A percentile compares a stretch with the other conserved stretches of the same genome.
Evolutionary conservation across 2,329 filamentous ascomycete species (phyloP).

Genomic region (Biscogniauxia sp.): DNA sequence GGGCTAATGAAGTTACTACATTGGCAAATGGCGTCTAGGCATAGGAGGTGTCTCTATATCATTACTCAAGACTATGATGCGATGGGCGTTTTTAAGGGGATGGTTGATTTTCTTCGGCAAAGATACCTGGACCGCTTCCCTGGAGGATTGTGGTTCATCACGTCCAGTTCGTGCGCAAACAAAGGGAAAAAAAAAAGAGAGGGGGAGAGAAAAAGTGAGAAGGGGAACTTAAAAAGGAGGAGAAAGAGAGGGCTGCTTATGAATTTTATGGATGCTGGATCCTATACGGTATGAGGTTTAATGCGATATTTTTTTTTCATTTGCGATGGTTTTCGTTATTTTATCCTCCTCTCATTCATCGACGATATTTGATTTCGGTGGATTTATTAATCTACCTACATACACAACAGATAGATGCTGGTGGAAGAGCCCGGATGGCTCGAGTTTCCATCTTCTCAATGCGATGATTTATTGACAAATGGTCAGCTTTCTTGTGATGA

Average conservation of each 20-base stretch:
- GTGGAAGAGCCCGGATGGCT: constrained; percentile 11
- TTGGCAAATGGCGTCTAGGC: not conserved
- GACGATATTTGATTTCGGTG: not conserved
- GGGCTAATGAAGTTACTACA: not conserved
- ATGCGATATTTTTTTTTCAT: not conserved
- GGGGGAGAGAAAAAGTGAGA: not conserved
- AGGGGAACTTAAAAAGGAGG: not conserved
- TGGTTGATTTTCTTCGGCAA: not conserved
- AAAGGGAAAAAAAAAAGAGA: not conserved
- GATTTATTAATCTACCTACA: not conserved
- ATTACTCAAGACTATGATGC: not conserved
- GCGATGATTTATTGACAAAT: constrained; percentile 7
- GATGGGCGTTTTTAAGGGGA: constrained; percentile 6
- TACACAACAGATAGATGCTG: not conserved
- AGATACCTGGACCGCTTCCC: constrained; percentile 8
- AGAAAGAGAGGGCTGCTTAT: not conserved
- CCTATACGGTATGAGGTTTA: not conserved
- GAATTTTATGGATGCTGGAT: not conserved
- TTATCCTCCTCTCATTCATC: not conserved
- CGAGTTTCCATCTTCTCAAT: constrained; percentile 5
- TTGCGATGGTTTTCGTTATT: constrained; percentile 4
- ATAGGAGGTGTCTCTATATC: not conserved
- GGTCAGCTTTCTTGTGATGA: not conserved
- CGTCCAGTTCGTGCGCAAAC: not conserved
- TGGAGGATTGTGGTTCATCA: constrained; percentile 5